Conservation (phyloP, 2,329 filamentous ascomycete species). For the Apiospora aurea region DNA sequence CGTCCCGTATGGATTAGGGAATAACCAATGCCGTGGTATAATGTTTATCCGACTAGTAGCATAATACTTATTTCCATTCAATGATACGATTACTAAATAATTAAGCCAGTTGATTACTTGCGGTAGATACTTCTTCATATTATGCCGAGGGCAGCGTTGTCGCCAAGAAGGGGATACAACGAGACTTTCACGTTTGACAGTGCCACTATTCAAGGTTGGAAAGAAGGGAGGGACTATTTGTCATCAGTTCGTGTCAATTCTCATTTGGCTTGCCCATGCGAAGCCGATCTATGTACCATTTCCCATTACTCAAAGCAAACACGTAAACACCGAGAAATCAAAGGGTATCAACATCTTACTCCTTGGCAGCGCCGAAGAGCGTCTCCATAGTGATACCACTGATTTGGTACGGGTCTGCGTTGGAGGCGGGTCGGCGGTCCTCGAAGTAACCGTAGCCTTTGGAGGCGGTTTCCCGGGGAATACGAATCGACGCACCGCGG, state of each 20-base stretch:
- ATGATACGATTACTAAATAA: no score
- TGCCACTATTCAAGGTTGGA: neutral
- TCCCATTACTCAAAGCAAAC: conserved; percentile 23
- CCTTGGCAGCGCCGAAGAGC: conserved; percentile 25
- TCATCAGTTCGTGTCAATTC: conserved; percentile 24
- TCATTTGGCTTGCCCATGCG: conserved; percentile 18
- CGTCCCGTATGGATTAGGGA: no score
- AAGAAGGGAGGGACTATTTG: neutral
- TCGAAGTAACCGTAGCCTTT: conserved; percentile 97
- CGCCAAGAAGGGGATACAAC: no score
- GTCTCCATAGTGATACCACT: conserved; percentile 25
- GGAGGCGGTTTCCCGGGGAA: conserved; percentile 83
- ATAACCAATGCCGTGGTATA: no score
- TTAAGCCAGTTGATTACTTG: no score
- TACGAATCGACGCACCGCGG: conserved; percentile 92
- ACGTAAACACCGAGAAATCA: conserved; percentile 24
- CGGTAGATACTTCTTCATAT: no score
- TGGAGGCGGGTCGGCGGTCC: conserved; percentile 73
- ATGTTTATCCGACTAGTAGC: no score
- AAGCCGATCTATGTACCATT: conserved; percentile 23
- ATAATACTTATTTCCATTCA: no score
- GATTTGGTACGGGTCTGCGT: conserved; percentile 25
- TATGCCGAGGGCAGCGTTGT: no score
- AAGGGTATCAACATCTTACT: conserved; percentile 25
- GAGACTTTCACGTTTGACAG: neutral